Conservation (phyloP, 2,329 filamentous ascomycete genomes). For the Tolypocladium inflatum region DNA sequence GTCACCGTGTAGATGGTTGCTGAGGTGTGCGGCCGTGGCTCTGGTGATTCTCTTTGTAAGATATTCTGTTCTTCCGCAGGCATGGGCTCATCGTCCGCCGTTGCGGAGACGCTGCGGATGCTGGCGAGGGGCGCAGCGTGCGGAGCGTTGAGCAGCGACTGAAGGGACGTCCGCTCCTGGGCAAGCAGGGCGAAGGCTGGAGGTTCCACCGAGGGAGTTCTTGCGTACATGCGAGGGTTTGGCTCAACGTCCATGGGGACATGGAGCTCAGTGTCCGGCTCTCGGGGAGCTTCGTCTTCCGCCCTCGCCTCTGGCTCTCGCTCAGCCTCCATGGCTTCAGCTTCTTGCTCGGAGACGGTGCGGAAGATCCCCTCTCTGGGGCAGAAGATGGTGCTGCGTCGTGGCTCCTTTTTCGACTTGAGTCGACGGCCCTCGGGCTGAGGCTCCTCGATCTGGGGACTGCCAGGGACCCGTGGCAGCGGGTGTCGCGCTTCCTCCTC, state of each 20-base stretch:
- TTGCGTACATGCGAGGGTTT: constrained; percentile 35
- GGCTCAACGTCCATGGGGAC: constrained; percentile 18
- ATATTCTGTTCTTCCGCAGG: constrained; percentile 4
- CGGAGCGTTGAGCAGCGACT: constrained; percentile 52
- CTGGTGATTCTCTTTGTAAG: constrained; percentile 12
- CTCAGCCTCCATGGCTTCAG: constrained; percentile 30
- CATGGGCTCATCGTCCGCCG: constrained; percentile 12
- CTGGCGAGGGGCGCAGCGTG: constrained; percentile 25
- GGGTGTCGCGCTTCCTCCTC: constrained; percentile 24
- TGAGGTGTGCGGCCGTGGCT: constrained; percentile 34
- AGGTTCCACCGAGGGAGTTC: constrained; percentile 54
- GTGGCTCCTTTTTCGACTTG: constrained; percentile 28
- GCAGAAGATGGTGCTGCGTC: constrained; percentile 46
- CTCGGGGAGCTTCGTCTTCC: constrained; percentile 6
- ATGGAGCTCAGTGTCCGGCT: constrained; percentile 8
- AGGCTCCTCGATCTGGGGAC: constrained; percentile 12
- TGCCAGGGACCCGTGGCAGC: constrained; percentile 6
- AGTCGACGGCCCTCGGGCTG: constrained; percentile 6
- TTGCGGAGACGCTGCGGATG: constrained; percentile 33
- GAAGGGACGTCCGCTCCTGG: constrained; percentile 46
- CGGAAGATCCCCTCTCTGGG: constrained; percentile 55
- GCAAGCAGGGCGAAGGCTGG: constrained; percentile 46
- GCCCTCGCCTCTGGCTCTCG: constrained; percentile 12
- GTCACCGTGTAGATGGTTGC: constrained; percentile 36
- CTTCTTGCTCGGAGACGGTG: constrained; percentile 46